Evolutionary conservation across 139 green algal genomes (phyloP).

Genomic region (Marvania coccoides): DNA sequence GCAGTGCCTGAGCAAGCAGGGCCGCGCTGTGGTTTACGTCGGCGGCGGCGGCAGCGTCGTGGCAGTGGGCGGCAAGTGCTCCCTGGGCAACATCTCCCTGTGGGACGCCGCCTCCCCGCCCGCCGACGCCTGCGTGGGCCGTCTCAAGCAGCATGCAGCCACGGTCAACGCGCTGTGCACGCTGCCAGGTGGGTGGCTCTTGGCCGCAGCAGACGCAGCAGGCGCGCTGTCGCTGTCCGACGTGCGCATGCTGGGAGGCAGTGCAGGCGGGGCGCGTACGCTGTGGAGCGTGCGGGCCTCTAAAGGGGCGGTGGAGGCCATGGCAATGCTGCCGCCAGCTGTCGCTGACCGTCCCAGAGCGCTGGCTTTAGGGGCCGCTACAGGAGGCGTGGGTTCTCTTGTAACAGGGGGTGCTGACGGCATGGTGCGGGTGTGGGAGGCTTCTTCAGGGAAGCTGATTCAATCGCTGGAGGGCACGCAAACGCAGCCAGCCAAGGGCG

Average conservation of each 20-base stretch:
- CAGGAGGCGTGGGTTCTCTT: neutral
- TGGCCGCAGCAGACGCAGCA: slow-evolving; percentile 54
- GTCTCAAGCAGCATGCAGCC: slow-evolving; percentile 22
- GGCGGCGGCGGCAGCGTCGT: slow-evolving; percentile 60
- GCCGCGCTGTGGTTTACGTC: slow-evolving; percentile 46
- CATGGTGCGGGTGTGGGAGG: slow-evolving; percentile 18
- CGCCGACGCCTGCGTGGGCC: slow-evolving; percentile 26
- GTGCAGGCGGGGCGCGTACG: neutral
- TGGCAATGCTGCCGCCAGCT: neutral
- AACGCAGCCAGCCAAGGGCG: neutral
- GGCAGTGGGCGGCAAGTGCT: slow-evolving; percentile 43
- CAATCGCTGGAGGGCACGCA: slow-evolving; percentile 17
- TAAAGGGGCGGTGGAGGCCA: neutral
- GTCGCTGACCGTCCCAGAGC: neutral
- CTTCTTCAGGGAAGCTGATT: slow-evolving; percentile 19
- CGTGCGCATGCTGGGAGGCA: slow-evolving; percentile 50
- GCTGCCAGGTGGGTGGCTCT: slow-evolving; percentile 41
- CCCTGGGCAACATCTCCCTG: slow-evolving; percentile 46
- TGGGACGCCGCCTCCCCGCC: slow-evolving; percentile 46
- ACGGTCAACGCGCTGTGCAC: slow-evolving; percentile 23
- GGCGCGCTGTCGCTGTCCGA: slow-evolving; percentile 50
- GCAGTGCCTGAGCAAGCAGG: slow-evolving; percentile 42
- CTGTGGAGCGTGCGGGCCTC: slow-evolving; percentile 12
- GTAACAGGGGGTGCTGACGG: slow-evolving; percentile 9
- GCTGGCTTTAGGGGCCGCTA: neutral